Evolutionary conservation across 2,329 filamentous ascomycete species (phyloP).

Genomic region (Chrysoporthe cubensis): DNA sequence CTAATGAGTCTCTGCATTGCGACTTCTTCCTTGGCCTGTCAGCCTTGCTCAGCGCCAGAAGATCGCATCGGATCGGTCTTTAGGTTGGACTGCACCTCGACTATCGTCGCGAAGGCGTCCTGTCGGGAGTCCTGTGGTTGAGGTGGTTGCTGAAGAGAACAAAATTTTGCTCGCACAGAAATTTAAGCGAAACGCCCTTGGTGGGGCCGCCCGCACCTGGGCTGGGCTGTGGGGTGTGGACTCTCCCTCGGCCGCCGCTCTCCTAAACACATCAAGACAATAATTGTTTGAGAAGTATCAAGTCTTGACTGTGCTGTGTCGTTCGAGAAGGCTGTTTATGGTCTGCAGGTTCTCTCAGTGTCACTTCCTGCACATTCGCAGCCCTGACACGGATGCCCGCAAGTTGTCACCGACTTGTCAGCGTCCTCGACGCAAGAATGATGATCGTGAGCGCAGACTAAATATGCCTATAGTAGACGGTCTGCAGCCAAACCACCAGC

Average conservation of each 20-base stretch:
- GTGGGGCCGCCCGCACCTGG: background rate
- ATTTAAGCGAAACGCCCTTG: conserved; percentile 22
- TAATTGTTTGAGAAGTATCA: background rate
- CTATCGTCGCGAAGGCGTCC: conserved; percentile 1
- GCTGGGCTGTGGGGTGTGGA: background rate
- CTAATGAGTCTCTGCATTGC: conserved; percentile 4
- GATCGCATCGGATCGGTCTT: conserved; percentile 11
- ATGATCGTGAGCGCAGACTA: no score
- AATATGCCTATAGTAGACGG: no score
- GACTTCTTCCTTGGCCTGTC: conserved; percentile 10
- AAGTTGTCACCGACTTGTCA: no score
- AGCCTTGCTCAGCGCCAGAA: conserved; percentile 18
- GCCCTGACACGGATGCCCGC: no score
- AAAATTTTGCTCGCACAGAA: conserved; percentile 24
- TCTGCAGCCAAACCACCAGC: no score
- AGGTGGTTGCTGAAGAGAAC: conserved; percentile 5
- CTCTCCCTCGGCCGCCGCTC: background rate
- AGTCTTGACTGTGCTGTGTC: background rate
- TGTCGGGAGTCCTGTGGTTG: background rate
- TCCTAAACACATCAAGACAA: background rate
- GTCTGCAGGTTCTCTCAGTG: no score
- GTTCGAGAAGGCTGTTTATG: no score
- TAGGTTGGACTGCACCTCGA: background rate
- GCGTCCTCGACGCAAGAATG: no score
- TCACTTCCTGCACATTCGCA: no score